These are phyloP conservation scores for Lecanicillium sp. DNA, from an alignment of 2,329 filamentous ascomycete species.

Conservation along the genomic window DNA sequence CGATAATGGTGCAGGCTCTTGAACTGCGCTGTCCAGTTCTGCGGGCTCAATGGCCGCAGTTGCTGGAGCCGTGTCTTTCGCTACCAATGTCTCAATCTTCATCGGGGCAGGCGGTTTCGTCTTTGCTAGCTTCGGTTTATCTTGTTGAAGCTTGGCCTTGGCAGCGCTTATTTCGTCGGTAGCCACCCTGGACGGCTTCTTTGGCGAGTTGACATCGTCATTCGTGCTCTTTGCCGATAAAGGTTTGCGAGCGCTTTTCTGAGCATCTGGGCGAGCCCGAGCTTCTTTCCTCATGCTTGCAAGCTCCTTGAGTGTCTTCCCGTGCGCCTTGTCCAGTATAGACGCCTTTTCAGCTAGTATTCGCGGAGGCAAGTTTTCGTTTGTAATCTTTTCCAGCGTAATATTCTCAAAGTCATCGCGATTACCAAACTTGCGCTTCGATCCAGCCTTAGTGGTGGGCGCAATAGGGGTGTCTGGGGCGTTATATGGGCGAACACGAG, in stretches of 20 bases:
- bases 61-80: conserved; percentile 13
- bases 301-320: conserved; percentile 40
- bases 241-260: conserved; percentile 34
- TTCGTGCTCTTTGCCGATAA: conserved; percentile 47
- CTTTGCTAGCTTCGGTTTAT: conserved; percentile 15
- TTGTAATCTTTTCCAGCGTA: conserved; percentile 15
- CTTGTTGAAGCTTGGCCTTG: conserved; percentile 27
- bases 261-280: conserved; percentile 21
- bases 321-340: conserved; percentile 26
- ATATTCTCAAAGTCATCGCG: conserved; percentile 43
- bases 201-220: conserved; percentile 50
- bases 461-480: conserved; percentile 10
- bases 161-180: conserved; percentile 29
- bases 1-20: conserved; percentile 33
- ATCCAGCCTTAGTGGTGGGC: conserved; percentile 33
- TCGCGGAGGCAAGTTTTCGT: conserved; percentile 21
- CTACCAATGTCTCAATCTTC: conserved; percentile 13
- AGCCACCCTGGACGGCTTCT: conserved; percentile 34
- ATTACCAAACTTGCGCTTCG: conserved; percentile 51
- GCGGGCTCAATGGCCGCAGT: conserved; percentile 7
- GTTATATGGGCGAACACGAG: too few relatives aligned
- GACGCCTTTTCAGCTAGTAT: conserved; percentile 17
- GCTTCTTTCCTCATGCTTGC: conserved; percentile 33
- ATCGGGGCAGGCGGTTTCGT: conserved; percentile 17
- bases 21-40: conserved; percentile 12